phyloP scores from a whole-genome alignment of 148 eudicot species.

The Chenopodium berlandieri region DNA sequence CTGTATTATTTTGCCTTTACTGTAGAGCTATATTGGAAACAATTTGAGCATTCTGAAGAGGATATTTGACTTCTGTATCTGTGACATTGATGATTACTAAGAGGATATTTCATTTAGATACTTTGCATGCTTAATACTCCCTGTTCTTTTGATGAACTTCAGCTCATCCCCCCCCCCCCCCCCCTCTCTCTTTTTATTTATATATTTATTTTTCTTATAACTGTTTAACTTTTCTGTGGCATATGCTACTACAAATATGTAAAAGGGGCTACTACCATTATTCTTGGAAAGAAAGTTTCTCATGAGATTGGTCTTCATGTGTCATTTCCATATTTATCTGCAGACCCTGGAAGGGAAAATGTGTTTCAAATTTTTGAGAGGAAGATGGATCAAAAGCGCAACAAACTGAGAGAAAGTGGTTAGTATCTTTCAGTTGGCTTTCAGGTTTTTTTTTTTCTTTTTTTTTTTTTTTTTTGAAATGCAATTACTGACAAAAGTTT shows the following conservation, averaged over 20 bases:
- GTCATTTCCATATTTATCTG: slow-evolving; percentile 22
- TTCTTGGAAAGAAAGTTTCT: not conserved
- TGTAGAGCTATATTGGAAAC: not conserved
- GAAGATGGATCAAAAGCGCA: slow-evolving; percentile 82
- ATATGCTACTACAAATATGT: not conserved
- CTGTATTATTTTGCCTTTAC: slow-evolving; percentile 7
- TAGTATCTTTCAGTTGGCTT: slow-evolving; percentile 20
- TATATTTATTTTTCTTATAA: not conserved
- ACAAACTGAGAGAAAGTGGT: slow-evolving; percentile 82
- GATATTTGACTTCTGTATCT: not conserved
- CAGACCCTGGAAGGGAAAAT: slow-evolving; percentile 72
- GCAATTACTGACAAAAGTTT: slow-evolving; percentile 15
- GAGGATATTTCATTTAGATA: not conserved
- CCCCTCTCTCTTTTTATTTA: too few relatives aligned
- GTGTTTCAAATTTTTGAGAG: slow-evolving; percentile 73
- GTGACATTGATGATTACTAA: not conserved
- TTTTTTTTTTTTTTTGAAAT: not conserved
- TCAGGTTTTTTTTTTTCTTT: not conserved
- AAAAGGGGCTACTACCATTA: not conserved
- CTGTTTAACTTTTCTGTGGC: not conserved
- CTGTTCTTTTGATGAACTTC: not conserved
- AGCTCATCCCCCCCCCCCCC: not conserved
- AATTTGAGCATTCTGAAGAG: not conserved
- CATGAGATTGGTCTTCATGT: not conserved
- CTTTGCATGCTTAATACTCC: not conserved